Percentiles rank a stretch among this genome's conserved stretches.
Evolutionary conservation across 352 stramenopile genomes (phyloP).

Genomic region (Globisporangium yorkense): DNA sequence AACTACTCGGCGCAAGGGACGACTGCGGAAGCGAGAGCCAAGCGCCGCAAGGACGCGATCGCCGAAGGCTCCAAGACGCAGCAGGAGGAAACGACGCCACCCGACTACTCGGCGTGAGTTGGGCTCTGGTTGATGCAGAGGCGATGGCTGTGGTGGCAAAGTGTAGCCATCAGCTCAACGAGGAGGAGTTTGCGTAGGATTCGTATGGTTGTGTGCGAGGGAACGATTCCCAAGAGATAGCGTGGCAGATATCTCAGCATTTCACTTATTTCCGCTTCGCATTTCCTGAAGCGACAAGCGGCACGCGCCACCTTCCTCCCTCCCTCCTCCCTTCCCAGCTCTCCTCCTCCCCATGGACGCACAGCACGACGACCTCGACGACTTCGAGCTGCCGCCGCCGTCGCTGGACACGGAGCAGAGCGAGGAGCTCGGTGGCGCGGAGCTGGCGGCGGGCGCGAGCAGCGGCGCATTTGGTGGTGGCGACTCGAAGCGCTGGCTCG

Average conservation of each 20-base stretch:
- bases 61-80: constrained; percentile 48
- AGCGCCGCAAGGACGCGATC: constrained; percentile 47
- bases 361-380: constrained; percentile 12
- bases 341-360: constrained; percentile 6
- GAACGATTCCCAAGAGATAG: too few relatives aligned
- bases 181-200: too few relatives aligned
- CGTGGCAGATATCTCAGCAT: not conserved
- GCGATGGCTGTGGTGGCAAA: not conserved
- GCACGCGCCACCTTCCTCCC: not conserved
- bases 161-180: not conserved
- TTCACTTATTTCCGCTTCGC: not conserved
- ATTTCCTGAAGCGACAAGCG: not conserved
- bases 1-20: constrained; percentile 13
- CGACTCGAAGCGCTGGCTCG: constrained; percentile 71
- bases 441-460: not conserved
- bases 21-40: constrained; percentile 25
- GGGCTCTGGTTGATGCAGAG: too few relatives aligned
- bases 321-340: not conserved
- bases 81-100: constrained; percentile 64
- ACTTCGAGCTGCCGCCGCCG: constrained; percentile 7
- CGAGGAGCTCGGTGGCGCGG: constrained; percentile 17
- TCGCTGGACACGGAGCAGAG: not conserved
- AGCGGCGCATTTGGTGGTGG: constrained; percentile 10
- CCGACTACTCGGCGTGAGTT: constrained; percentile 15
- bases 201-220: too few relatives aligned